These are phyloP conservation scores for Penicillium sp. DNA, from an alignment of 2,329 filamentous ascomycete species.

Conservation along the genomic window DNA sequence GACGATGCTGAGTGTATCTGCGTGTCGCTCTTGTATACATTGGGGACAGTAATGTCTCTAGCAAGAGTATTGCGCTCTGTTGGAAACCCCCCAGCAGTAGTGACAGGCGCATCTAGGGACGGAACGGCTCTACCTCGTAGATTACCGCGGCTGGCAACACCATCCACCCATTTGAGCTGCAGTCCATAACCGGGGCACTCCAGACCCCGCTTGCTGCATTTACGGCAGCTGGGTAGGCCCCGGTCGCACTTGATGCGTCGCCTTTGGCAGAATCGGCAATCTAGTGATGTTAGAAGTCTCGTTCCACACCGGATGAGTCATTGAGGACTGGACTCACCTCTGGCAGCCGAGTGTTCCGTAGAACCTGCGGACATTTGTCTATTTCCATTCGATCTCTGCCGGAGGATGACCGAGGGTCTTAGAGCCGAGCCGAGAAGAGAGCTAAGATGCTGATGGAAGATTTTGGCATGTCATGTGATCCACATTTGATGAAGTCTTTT, in stretches of 20 bases:
- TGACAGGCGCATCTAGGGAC: conserved; percentile 1
- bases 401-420: neutral
- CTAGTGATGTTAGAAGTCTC: conserved; percentile 6
- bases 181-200: conserved; percentile 27
- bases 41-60: neutral
- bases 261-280: conserved; percentile 23
- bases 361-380: conserved; percentile 10
- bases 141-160: conserved; percentile 26
- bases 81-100: neutral
- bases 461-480: neutral
- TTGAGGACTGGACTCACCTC: conserved; percentile 1
- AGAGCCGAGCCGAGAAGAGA: neutral
- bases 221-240: conserved; percentile 22
- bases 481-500: neutral
- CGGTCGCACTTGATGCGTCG: conserved; percentile 29
- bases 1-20: neutral
- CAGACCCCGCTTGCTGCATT: conserved; percentile 26
- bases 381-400: conserved; percentile 5
- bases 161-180: conserved; percentile 26
- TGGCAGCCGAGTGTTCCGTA: conserved; percentile 5
- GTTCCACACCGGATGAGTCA: too few relatives aligned
- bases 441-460: neutral
- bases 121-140: conserved; percentile 22
- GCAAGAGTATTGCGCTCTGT: neutral
- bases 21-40: neutral